A percentile compares a stretch with the other conserved stretches of the same genome.
phyloP scores from a whole-genome alignment of 1,284 basidiomycete genomes.

The Porodaedalea pini region DNA sequence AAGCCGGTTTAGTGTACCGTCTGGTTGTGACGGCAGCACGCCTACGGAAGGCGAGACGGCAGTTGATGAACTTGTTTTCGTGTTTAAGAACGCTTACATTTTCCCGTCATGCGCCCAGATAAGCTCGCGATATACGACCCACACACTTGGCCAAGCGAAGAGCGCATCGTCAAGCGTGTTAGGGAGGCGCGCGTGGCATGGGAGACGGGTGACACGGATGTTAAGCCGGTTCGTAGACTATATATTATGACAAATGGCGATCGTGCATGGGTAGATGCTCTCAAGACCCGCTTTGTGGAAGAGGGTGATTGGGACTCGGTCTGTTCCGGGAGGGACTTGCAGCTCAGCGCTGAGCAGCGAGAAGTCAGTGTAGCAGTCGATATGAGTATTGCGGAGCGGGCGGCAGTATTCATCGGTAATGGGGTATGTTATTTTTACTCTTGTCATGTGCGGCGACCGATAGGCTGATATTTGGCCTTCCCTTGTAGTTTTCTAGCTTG shows the following conservation, averaged over 20 bases:
- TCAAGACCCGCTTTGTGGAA: constrained; percentile 25
- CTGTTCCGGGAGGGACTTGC: constrained; percentile 22
- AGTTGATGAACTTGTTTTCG: no score
- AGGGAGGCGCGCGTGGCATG: constrained; percentile 32
- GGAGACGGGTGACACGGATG: background rate
- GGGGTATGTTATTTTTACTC: constrained; percentile 32
- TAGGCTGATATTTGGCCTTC: no score
- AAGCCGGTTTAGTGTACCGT: constrained; percentile 21
- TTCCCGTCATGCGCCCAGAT: no score
- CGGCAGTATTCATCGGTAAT: constrained; percentile 42
- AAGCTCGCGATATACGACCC: no score
- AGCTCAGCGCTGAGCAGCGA: constrained; percentile 27
- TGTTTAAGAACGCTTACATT: no score
- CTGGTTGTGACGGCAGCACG: background rate
- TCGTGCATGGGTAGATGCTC: constrained; percentile 28
- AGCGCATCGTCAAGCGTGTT: constrained; percentile 44
- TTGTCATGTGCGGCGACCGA: no score
- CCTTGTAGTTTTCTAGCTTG: constrained; percentile 28
- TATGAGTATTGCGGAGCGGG: constrained; percentile 38
- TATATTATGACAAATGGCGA: constrained; percentile 39
- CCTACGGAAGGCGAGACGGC: background rate
- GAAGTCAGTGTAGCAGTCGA: constrained; percentile 37
- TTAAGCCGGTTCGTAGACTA: constrained; percentile 25
- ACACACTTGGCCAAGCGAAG: constrained; percentile 41
- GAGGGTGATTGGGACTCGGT: constrained; percentile 22